Evolutionary conservation across 148 eudicot genomes (phyloP), one percentile per base, ranked within the genome.

Genomic region (Polygonum aviculare): DNA sequence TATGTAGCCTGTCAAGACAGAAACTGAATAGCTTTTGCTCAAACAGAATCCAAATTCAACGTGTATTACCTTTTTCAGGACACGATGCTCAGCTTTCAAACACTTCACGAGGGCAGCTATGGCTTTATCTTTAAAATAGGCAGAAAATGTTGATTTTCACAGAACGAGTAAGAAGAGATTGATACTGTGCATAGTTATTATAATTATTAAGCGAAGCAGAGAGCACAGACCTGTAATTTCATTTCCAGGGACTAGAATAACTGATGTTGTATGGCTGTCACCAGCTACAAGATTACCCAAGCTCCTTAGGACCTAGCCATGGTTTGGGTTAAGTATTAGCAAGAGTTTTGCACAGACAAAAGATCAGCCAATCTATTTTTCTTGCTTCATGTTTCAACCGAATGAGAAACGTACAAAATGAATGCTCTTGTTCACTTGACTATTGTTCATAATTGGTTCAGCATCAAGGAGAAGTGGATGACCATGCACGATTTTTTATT

Each of bases 261-360:
- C 81, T 79, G 87, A 86, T 18, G 87, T 85, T 72, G 88, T 78
- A 77, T 81, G 86, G 79, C 89, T 76, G 80, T 94, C 96, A 52
- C 94, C 89, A 73, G 99, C 99, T 75, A 95, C 93, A 75, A 95
- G 89, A 88, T 93, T 95, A 75, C 99, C 99, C 72, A 95, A 77
- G 81, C 99, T 88, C 75, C 99, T 84, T 74, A 92, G 82, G 72
- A 95, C 92, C 97, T 95, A 78, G 18, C 15, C 36, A 80, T 26
- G 26, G 72, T 33, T 54, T 52, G 18, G 38, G 21, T 21, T 57
- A 2, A 60, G 38, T 60, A 26, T 26, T 26, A 60, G 69, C 69
- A 31, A 60, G 31, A 31, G 4, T 22, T 11, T 35, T 35, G 40
- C 72, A 14, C 40, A 15, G 45, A 67, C 6, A 21, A 4, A 57